Conservation (phyloP, 2,329 filamentous ascomycete genomes). For the Hypoxylon rubiginosum region DNA sequence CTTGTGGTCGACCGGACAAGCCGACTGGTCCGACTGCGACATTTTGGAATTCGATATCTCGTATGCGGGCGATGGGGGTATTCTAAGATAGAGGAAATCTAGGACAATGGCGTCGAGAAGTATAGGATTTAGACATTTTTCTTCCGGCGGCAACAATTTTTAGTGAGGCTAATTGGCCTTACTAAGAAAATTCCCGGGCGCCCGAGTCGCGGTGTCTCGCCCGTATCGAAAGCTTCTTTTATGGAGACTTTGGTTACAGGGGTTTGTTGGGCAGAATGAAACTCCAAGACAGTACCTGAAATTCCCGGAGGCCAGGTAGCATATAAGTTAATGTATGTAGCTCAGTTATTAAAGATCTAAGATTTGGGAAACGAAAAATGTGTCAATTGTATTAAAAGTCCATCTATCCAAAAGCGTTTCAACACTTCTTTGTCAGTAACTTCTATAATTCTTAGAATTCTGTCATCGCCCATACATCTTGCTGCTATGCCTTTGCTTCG, state of each 20-base stretch:
- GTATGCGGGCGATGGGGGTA: not conserved
- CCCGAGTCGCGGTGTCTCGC: constrained; percentile 3
- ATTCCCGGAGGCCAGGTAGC: too few relatives aligned
- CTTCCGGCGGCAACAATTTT: constrained; percentile 1
- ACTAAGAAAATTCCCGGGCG: constrained; percentile 6
- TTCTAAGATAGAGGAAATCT: constrained; percentile 6
- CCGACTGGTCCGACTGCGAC: constrained; percentile 51
- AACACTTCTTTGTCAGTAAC: not conserved
- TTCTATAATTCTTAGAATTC: not conserved
- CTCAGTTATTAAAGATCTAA: not conserved
- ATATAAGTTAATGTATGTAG: too few relatives aligned
- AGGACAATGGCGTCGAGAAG: not conserved
- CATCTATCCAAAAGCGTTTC: too few relatives aligned
- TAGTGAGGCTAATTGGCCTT: constrained; percentile 25
- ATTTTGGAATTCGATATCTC: constrained; percentile 20
- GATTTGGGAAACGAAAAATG: not conserved
- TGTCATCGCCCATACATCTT: not conserved
- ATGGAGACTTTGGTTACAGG: constrained; percentile 22
- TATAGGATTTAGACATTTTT: not conserved
- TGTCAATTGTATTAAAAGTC: not conserved
- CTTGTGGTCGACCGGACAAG: constrained; percentile 91
- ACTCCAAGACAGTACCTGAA: too few relatives aligned
- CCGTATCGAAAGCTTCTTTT: constrained; percentile 28
- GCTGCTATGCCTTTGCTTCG: not conserved
- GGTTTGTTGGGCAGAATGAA: constrained; percentile 5